Percentiles rank a stretch among this genome's conserved stretches.
phyloP scores from a whole-genome alignment of 2,329 filamentous ascomycete species.

The Epichloe elymi region DNA sequence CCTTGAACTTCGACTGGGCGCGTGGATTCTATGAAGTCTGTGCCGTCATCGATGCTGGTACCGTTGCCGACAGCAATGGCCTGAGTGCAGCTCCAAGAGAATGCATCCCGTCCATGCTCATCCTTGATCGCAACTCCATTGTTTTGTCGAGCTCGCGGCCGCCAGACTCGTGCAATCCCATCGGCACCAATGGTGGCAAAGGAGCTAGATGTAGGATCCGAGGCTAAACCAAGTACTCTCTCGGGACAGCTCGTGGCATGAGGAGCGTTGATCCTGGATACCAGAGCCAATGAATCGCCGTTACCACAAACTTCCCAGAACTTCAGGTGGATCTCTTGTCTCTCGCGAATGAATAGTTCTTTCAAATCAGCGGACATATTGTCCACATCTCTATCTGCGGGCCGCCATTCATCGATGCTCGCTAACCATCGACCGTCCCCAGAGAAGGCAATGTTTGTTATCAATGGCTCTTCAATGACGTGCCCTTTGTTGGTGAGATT shows the following conservation, averaged over 20 bases:
- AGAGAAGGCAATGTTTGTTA: conserved; percentile 64
- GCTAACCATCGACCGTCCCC: conserved; percentile 79
- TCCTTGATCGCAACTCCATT: conserved; percentile 54
- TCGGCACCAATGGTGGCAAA: conserved; percentile 84
- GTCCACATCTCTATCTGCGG: conserved; percentile 54
- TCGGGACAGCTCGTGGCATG: conserved; percentile 48
- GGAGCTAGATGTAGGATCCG: conserved; percentile 53
- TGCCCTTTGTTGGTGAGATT: conserved; percentile 62
- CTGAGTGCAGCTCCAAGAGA: conserved; percentile 62
- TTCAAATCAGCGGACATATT: conserved; percentile 22
- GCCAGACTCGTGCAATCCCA: conserved; percentile 67
- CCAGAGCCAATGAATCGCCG: conserved; percentile 54
- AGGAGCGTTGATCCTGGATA: conserved; percentile 72
- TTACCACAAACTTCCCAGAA: conserved; percentile 65
- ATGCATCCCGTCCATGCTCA: conserved; percentile 41
- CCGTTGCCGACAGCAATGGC: conserved; percentile 39
- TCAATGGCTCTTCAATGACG: conserved; percentile 62
- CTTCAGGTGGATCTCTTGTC: conserved; percentile 69
- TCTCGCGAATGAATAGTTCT: conserved; percentile 35
- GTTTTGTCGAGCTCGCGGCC: conserved; percentile 53
- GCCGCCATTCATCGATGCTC: conserved; percentile 83
- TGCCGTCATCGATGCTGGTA: conserved; percentile 28
- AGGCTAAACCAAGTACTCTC: conserved; percentile 57
- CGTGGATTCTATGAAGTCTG: conserved; percentile 14
- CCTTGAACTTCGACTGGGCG: conserved; percentile 35